Evolutionary conservation across 2,329 filamentous ascomycete genomes (phyloP), one percentile per base, ranked within the genome.

Genomic region (Aspergillus sp.): DNA sequence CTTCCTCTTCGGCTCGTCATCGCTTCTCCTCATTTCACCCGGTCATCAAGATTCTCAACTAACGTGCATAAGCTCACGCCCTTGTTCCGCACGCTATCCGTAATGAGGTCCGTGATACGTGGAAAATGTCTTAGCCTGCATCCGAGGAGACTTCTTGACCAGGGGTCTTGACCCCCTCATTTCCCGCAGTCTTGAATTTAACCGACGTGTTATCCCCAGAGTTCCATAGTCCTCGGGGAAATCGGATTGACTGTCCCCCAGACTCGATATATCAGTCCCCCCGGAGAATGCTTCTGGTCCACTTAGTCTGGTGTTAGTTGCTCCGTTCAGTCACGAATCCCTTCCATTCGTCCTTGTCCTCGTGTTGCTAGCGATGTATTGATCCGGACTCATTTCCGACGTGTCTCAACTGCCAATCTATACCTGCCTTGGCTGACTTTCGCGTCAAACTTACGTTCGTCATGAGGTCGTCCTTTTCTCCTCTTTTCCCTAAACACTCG

Each of bases 351-450:
- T 36, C 20, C 17, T 32, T 17, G 14, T 33, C 24, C 22, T 32
- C 43, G 43, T 22, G 26, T 45, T 24, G 3, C 42, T 45, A 36
- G 17, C 1, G 13, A 30, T 45, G 26, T 50, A 22, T 45, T 50
- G 42, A 45, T 13, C 48, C 41, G 42, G 48, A 3, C 22, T 45
- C 41, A 50, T 50, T 22, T 50, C 48, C 48, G 48, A 33, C 17
- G 9, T 33, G 38, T 24, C 35, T 35, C 19, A 10, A 32, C 22
- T 8, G 11, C 33, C 20, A 35, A 42, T 40, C 26, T 35, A 26
- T 40, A 17, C 42, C 17, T 33, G 30, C 14, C 33, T 44, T 45
- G 32, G 48, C 42, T 35, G 22, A 16, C 11, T 35, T 22, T 35
- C 13, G 30, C 30, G 24, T 32, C 20, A 13, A 44, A 10, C 14